Evolutionary conservation across 108 stramenopile genomes (phyloP).

Genomic region (Cafeteria roenbergensis): DNA sequence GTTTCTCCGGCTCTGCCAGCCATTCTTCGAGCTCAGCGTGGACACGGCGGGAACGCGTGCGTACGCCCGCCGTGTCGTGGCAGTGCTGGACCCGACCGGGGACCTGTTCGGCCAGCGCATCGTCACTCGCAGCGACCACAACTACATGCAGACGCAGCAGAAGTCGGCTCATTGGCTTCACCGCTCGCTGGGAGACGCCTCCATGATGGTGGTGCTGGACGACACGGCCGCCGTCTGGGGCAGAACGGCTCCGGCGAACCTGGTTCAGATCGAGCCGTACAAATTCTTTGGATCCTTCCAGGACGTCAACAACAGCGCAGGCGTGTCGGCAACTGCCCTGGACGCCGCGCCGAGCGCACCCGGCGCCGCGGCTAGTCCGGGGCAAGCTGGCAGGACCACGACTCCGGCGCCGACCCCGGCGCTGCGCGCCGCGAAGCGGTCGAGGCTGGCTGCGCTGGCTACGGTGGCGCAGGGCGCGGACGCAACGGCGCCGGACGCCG

Average conservation of each 20-base stretch:
- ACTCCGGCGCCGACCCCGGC: too few species aligned
- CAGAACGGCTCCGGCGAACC: background rate
- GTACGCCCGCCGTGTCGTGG: background rate
- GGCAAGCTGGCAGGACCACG: too few species aligned
- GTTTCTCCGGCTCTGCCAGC: constrained; percentile 42
- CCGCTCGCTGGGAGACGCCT: background rate
- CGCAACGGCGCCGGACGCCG: too few species aligned
- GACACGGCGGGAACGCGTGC: background rate
- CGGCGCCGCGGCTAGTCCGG: too few species aligned
- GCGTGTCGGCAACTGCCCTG: too few species aligned
- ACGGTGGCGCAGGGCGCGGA: too few species aligned
- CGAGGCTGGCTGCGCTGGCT: too few species aligned
- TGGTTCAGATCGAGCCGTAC: background rate
- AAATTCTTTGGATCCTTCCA: background rate
- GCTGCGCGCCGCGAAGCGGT: too few species aligned
- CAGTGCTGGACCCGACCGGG: background rate
- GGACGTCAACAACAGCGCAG: constrained; percentile 12
- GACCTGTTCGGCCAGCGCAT: constrained; percentile 3
- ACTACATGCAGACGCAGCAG: background rate
- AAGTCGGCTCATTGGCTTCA: background rate
- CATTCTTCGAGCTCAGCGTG: background rate
- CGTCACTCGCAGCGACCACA: background rate
- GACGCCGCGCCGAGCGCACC: too few species aligned
- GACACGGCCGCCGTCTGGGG: constrained; percentile 4
- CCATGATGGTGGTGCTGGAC: constrained; percentile 2